phyloP scores from a whole-genome alignment of 495 filamentous ascomycete species.

The Lentithecium fluviatile region DNA sequence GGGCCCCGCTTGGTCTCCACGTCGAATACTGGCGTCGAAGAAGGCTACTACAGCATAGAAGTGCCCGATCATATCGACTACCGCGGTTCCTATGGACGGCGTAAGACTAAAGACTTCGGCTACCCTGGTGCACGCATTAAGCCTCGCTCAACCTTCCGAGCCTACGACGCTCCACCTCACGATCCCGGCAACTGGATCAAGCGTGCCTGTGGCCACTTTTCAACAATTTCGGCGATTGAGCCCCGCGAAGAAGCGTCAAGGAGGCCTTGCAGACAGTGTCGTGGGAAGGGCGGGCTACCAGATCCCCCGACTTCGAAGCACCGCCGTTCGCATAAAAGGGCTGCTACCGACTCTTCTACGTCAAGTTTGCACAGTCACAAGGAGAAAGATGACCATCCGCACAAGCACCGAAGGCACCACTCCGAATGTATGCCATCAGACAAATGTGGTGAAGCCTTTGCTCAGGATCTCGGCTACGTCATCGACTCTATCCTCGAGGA shows the following conservation, averaged over 20 bases:
- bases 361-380: slow-evolving; percentile 5
- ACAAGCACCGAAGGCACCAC: slow-evolving; percentile 17
- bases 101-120: slow-evolving; percentile 30
- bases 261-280: slow-evolving; percentile 16
- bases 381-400: neutral
- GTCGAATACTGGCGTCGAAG: neutral
- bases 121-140: slow-evolving; percentile 31
- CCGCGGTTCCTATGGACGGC: slow-evolving; percentile 20
- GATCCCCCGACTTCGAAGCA: neutral
- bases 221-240: slow-evolving; percentile 2
- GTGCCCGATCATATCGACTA: slow-evolving; percentile 22
- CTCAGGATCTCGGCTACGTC: slow-evolving; percentile 30
- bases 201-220: slow-evolving; percentile 29
- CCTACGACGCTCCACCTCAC: neutral
- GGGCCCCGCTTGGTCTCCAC: neutral
- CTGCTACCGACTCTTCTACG: slow-evolving; percentile 16
- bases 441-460: slow-evolving; percentile 30
- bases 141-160: slow-evolving; percentile 1
- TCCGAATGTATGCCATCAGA: slow-evolving; percentile 19
- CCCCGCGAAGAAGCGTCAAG: slow-evolving; percentile 5
- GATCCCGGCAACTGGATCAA: slow-evolving; percentile 24
- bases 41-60: slow-evolving; percentile 5
- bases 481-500: slow-evolving; percentile 36
- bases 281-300: neutral
- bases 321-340: neutral